These are phyloP conservation scores for Vachellia collinsii DNA, from an alignment of 306 rosid genomes.

Conservation along the genomic window DNA sequence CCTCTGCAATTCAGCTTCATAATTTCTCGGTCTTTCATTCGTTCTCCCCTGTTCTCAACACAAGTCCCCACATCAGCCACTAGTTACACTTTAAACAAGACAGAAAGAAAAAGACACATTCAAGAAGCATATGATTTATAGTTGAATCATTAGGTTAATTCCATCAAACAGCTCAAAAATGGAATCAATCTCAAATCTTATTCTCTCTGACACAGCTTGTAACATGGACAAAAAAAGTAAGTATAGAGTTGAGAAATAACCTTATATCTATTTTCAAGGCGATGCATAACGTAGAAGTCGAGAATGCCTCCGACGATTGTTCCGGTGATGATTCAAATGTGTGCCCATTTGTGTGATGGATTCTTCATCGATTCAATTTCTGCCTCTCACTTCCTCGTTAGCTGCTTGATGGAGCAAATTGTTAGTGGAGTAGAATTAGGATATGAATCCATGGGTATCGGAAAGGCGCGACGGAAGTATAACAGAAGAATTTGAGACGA, in stretches of 20 bases:
- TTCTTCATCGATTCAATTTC: constrained; percentile 26
- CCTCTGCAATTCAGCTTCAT: constrained; percentile 70
- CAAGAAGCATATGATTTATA: constrained; percentile 23
- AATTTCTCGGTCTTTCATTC: constrained; percentile 63
- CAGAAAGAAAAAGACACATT: neutral
- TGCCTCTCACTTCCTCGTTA: neutral
- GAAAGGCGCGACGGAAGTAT: neutral
- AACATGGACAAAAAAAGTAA: neutral
- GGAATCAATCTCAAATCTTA: neutral
- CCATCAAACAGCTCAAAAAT: neutral
- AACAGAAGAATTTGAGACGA: neutral
- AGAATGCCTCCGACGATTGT: constrained; percentile 39
- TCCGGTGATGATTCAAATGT: constrained; percentile 15
- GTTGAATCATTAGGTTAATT: neutral
- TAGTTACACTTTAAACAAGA: neutral
- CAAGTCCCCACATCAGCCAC: constrained; percentile 16
- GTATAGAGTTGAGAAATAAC: constrained; percentile 33
- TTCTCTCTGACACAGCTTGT: neutral
- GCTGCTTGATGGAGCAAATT: neutral
- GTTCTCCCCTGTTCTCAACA: constrained; percentile 63
- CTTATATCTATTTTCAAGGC: constrained; percentile 69
- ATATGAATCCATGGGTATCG: neutral
- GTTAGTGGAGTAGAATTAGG: neutral
- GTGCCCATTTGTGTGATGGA: constrained; percentile 37
- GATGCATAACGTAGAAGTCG: constrained; percentile 93